Evolutionary conservation across 768 basidiomycete genomes (phyloP), one percentile per base, ranked within the genome.

Genomic region (Termitomyces sp.): DNA sequence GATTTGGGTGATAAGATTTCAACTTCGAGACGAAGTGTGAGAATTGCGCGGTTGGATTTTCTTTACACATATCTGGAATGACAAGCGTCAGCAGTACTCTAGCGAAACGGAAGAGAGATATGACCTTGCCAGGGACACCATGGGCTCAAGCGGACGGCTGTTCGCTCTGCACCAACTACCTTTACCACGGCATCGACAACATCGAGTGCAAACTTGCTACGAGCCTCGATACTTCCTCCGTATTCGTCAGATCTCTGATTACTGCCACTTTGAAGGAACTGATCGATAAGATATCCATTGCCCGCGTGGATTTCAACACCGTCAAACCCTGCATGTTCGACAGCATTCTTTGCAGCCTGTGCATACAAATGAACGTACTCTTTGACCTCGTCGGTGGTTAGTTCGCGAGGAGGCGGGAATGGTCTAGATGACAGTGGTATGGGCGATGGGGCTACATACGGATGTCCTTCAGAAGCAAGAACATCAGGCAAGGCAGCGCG

Each of bases 211-310:
- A 91, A 89, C 30, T 82, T 75, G 1, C 77, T 72, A 5, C 90
- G 75, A 57, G 80, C 82, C 67, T 86, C 82, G 32, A 89, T 71
- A 48, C 78, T 80, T 2, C 90, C 89, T 0, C 89, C 89, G 68
- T 87, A 92, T 48, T 78, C 72, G 67, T 90, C 88, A 7, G 79
- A 82, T 16, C 87, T 77, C 5, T 76, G 65, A 69, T 89, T 89
- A 38, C 74, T 74, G n/a, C 74, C 66, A 30, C 79, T 74, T 64
- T 87, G 83, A 10, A 85, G 60, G 74, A 89, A 88, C 67, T 89
- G 85, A 64, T 89, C 83, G 16, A 78, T 56, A 12, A 86, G 67
- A 59, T 80, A 82, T 0, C 79, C 77, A 57, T 81, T 79, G 54
- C 75, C 77, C 56, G 70, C 71, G 58, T 77, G 80, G 48, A 82